Base-by-base conservation (phyloP, 805 yeast genomes). In the Zygoascus flipseniorum region DNA sequence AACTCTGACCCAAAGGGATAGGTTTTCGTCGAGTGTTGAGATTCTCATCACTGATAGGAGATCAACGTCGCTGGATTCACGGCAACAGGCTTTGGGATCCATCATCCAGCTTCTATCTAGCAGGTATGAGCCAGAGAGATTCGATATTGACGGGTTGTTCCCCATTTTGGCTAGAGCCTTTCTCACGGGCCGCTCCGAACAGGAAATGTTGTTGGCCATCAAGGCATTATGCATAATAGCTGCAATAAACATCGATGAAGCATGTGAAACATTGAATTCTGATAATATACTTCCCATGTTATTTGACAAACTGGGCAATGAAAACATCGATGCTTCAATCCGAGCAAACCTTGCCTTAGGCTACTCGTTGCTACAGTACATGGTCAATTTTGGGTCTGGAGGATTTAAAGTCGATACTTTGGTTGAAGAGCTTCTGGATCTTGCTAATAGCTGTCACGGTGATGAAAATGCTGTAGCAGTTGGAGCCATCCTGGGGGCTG, bases 321-420 rank as follows among this genome's bases (percentile, higher is more conserved):
- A 52, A 31, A 41, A 54, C n/a, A 47, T 54, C 28, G 23, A 56
- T n/a, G 53, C 49, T 8, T 31, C 52, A 16, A 51, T 52, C 19
- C 52, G 60, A 2, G 65, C 66, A 16, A 60, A 63, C 16, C 54
- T 59, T 47, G 56, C 57, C 19, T 60, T 67, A 8, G 62, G 60
- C 11, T 65, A 59, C 52, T 56, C 69, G 11, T 59, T 65, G 44
- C 54, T 68, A 26, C 63, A 65, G 47, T 68, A 56, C 48, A 60
- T 65, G 55, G 47, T 60, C 49, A 54, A 59, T 44, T 60, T 56
- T 31, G 72, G 71, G n/a, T 62, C 68, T 41, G 70, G 70, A 14
- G 70, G 69, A 8, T 68, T 60, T 56, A 61, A 64, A 23, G 61
- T 65, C 28, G 70, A 66, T 26, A 55, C 54, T 8, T 47, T 58